A percentile compares a stretch with the other conserved stretches of the same genome.
Conservation (phyloP, 495 filamentous ascomycete species). For the Astrothelium macrocarpum region DNA sequence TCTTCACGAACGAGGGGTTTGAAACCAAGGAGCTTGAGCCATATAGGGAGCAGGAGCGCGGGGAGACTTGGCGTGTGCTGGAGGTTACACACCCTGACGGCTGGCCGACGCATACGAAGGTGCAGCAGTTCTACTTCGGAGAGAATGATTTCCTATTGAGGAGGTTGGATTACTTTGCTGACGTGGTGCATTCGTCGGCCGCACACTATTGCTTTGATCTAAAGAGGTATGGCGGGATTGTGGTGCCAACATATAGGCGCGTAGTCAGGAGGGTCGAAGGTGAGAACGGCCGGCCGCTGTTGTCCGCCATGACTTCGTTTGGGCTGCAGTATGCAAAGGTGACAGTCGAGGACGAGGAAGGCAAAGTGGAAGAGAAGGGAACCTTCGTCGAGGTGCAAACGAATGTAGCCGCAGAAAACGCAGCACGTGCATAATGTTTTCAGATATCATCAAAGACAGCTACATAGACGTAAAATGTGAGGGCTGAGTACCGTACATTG, state of each 20-base stretch:
- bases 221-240: neutral
- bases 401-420: neutral
- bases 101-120: neutral
- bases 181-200: neutral
- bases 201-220: constrained; percentile 1
- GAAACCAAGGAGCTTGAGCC: neutral
- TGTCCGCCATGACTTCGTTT: constrained; percentile 1
- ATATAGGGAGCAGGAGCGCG: neutral
- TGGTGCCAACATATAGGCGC: neutral
- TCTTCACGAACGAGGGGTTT: neutral
- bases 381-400: neutral
- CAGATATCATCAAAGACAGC: too few relatives aligned
- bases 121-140: neutral
- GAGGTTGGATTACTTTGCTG: neutral
- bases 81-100: neutral
- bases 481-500: too few relatives aligned
- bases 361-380: neutral
- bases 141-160: neutral
- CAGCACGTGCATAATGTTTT: neutral
- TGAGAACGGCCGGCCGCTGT: neutral
- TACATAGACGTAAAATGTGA: too few relatives aligned
- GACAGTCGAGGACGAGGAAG: neutral
- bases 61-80: neutral
- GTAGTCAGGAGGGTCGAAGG: neutral
- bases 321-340: neutral